Percentiles rank a stretch among this genome's conserved stretches.
Evolutionary conservation across 2,329 filamentous ascomycete genomes (phyloP).

Genomic region (Microcyclospora tardicrescens): DNA sequence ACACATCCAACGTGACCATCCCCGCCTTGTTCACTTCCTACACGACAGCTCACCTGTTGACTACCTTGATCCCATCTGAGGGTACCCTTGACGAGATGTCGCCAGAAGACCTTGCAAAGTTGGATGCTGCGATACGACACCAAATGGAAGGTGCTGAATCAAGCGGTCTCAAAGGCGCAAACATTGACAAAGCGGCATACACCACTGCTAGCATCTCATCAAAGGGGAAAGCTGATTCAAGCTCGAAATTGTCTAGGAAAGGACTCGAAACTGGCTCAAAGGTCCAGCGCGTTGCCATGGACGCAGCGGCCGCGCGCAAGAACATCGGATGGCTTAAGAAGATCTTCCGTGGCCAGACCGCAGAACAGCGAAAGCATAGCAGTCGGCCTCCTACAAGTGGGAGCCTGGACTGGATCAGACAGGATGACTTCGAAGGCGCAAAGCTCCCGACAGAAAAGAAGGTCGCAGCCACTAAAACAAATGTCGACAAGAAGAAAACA

Average conservation of each 20-base stretch:
- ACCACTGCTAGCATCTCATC: slow-evolving; percentile 15
- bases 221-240: slow-evolving; percentile 7
- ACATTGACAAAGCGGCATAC: slow-evolving; percentile 11
- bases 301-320: background rate
- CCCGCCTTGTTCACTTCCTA: slow-evolving; percentile 90
- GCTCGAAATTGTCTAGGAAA: slow-evolving; percentile 7
- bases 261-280: background rate
- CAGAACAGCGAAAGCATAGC: slow-evolving; percentile 1
- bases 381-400: slow-evolving; percentile 60
- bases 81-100: slow-evolving; percentile 48
- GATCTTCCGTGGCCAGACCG: slow-evolving; percentile 20
- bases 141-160: slow-evolving; percentile 7
- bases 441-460: slow-evolving; percentile 2
- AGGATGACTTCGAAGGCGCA: slow-evolving; percentile 44
- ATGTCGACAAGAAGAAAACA: slow-evolving; percentile 21
- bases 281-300: background rate
- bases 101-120: slow-evolving; percentile 43
- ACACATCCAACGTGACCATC: slow-evolving; percentile 89
- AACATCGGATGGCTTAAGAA: slow-evolving; percentile 32
- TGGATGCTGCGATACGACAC: slow-evolving; percentile 26
- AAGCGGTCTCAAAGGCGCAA: slow-evolving; percentile 4
- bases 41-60: slow-evolving; percentile 85
- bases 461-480: slow-evolving; percentile 6
- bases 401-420: slow-evolving; percentile 58
- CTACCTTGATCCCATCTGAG: slow-evolving; percentile 66